Evolutionary conservation across 2,329 filamentous ascomycete species (phyloP).

Genomic region (Keithomyces neogunnii): DNA sequence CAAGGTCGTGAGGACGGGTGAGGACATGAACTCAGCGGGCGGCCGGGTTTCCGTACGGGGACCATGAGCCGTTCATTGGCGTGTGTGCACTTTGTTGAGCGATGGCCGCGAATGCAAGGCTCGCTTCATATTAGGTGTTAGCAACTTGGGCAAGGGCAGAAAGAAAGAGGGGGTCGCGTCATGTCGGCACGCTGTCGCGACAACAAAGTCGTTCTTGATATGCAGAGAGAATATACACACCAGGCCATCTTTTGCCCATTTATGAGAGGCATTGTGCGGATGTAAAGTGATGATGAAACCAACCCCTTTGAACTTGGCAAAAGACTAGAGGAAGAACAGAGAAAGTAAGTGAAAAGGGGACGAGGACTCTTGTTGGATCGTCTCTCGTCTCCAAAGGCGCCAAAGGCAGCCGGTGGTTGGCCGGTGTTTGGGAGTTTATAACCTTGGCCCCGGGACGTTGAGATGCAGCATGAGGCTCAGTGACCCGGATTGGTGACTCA

Average conservation of each 20-base stretch:
- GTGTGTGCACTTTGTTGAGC: conserved; percentile 68
- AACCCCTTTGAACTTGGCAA: not conserved
- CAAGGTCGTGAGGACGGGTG: conserved; percentile 55
- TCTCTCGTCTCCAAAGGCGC: not conserved
- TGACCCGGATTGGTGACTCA: not conserved
- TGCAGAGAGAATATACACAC: conserved; percentile 35
- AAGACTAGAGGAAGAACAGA: no score
- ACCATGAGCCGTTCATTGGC: conserved; percentile 59
- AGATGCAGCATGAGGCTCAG: not conserved
- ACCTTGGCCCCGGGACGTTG: not conserved
- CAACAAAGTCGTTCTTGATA: not conserved
- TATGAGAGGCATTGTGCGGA: conserved; percentile 54
- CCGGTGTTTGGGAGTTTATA: not conserved
- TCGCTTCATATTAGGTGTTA: conserved; percentile 36
- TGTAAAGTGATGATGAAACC: not conserved
- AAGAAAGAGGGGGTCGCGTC: not conserved
- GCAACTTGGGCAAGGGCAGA: not conserved
- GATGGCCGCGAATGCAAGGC: conserved; percentile 68
- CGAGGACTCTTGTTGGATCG: no score
- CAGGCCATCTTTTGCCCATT: conserved; percentile 67
- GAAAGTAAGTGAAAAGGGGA: no score
- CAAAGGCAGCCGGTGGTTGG: not conserved
- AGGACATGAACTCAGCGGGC: conserved; percentile 61
- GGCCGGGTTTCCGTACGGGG: conserved; percentile 62
- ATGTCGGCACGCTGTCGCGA: not conserved